Percentiles rank a stretch among this genome's conserved stretches.
These are phyloP conservation scores for Apiospora malaysiana DNA, from an alignment of 2,329 filamentous ascomycete genomes.

Conservation along the genomic window DNA sequence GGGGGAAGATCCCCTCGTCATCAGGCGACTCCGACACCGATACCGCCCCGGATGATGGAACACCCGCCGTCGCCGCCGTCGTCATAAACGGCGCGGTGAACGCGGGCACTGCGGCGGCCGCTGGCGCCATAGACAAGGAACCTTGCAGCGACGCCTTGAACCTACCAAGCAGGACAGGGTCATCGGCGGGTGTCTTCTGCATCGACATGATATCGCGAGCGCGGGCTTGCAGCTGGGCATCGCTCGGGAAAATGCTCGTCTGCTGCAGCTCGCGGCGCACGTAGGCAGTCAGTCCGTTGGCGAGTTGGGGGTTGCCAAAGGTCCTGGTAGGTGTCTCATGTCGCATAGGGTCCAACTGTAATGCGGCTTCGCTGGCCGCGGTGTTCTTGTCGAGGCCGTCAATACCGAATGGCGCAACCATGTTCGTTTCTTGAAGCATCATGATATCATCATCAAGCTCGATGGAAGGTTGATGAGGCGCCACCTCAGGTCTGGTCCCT, in stretches of 20 bases:
- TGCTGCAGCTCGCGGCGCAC: conserved; percentile 48
- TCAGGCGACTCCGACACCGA: background rate
- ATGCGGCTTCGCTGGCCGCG: conserved; percentile 53
- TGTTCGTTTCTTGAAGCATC: conserved; percentile 47
- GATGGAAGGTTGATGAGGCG: conserved; percentile 47
- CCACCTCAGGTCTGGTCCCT: conserved; percentile 54
- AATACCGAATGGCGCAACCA: conserved; percentile 42
- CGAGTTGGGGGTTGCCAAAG: conserved; percentile 65
- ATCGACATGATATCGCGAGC: conserved; percentile 55
- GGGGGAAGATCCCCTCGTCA: conserved; percentile 1
- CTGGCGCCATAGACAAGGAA: background rate
- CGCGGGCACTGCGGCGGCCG: background rate
- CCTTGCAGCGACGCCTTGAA: conserved; percentile 46
- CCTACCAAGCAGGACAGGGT: conserved; percentile 55
- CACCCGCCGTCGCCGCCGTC: background rate
- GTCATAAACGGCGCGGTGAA: background rate
- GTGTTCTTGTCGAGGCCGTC: conserved; percentile 35
- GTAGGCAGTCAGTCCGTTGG: conserved; percentile 57
- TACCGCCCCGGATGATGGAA: background rate
- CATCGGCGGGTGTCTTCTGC: conserved; percentile 59
- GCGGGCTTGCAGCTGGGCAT: conserved; percentile 52
- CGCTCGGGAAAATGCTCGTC: conserved; percentile 51
- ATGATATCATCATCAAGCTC: background rate
- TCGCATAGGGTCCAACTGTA: conserved; percentile 50
- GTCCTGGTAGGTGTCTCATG: conserved; percentile 55